Evolutionary conservation across 768 basidiomycete species (phyloP).

Genomic region (Xanthoconium purpureum): DNA sequence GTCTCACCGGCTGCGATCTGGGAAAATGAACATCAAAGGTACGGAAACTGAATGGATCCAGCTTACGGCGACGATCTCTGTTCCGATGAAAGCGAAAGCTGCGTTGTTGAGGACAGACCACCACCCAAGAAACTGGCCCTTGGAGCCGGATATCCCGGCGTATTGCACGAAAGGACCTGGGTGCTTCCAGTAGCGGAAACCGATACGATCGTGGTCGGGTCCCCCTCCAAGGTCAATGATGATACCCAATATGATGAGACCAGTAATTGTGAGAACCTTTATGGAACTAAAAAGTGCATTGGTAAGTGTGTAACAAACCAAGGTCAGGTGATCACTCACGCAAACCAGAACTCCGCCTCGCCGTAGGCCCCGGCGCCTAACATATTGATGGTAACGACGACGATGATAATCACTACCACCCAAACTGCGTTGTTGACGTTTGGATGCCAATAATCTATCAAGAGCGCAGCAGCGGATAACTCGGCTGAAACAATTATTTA

Average conservation of each 20-base stretch:
- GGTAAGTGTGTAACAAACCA: neutral
- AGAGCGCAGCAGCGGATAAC: conserved; percentile 52
- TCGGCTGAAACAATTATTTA: conserved; percentile 23
- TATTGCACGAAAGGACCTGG: conserved; percentile 88
- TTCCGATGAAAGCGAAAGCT: conserved; percentile 91
- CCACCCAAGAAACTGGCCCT: conserved; percentile 75
- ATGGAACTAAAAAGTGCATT: conserved; percentile 49
- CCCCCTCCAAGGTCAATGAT: conserved; percentile 88
- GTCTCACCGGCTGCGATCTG: conserved; percentile 89
- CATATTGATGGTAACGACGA: conserved; percentile 75
- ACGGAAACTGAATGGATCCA: neutral
- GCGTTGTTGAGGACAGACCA: conserved; percentile 79
- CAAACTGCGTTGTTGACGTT: conserved; percentile 66
- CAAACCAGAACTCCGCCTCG: conserved; percentile 85
- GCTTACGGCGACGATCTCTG: conserved; percentile 87
- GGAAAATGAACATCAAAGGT: conserved; percentile 2
- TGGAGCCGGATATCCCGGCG: conserved; percentile 55
- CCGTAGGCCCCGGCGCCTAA: conserved; percentile 76
- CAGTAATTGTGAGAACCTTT: conserved; percentile 84
- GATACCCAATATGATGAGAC: conserved; percentile 64
- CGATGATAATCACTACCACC: conserved; percentile 73
- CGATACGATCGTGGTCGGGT: conserved; percentile 68
- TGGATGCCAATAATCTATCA: conserved; percentile 71
- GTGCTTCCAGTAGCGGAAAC: conserved; percentile 71
- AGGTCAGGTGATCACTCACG: conserved; percentile 36